A percentile compares a stretch with the other conserved stretches of the same genome.
phyloP scores from a whole-genome alignment of 2,329 filamentous ascomycete genomes.

The Sclerotinia trifoliorum region DNA sequence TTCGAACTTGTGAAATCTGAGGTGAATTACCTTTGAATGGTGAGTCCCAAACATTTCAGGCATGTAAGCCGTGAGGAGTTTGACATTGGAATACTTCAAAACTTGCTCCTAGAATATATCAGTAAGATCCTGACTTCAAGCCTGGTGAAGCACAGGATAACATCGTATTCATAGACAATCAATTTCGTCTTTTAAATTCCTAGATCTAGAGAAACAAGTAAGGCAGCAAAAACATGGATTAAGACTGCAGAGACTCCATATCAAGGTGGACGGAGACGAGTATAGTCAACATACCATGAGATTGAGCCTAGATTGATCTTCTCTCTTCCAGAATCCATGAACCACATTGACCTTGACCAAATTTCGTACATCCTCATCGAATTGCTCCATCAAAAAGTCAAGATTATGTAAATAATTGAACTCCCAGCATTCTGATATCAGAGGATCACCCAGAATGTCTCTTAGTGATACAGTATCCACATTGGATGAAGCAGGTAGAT shows the following conservation, averaged over 20 bases:
- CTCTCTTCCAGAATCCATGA: conserved; percentile 66
- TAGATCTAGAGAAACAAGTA: background rate
- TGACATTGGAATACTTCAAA: conserved; percentile 62
- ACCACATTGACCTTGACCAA: conserved; percentile 57
- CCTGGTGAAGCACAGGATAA: background rate
- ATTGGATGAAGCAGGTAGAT: conserved; percentile 53
- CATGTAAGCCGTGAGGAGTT: conserved; percentile 72
- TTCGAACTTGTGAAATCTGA: background rate
- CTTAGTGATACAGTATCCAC: conserved; percentile 53
- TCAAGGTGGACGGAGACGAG: background rate
- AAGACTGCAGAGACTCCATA: background rate
- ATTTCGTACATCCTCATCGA: conserved; percentile 55
- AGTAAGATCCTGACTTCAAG: background rate
- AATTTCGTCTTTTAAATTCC: background rate
- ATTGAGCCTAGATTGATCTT: conserved; percentile 52
- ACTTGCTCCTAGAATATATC: conserved; percentile 54
- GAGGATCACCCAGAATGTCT: conserved; percentile 59
- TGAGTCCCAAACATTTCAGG: conserved; percentile 85
- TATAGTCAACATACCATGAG: conserved; percentile 44
- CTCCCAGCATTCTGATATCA: conserved; percentile 55
- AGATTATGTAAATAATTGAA: conserved; percentile 57
- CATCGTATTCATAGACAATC: background rate
- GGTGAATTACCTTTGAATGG: conserved; percentile 47
- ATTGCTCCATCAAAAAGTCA: conserved; percentile 56
- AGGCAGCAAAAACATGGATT: background rate